These are phyloP conservation scores for Ajuga chamaepitys DNA, from an alignment of 257 asterid species.

Conservation along the genomic window DNA sequence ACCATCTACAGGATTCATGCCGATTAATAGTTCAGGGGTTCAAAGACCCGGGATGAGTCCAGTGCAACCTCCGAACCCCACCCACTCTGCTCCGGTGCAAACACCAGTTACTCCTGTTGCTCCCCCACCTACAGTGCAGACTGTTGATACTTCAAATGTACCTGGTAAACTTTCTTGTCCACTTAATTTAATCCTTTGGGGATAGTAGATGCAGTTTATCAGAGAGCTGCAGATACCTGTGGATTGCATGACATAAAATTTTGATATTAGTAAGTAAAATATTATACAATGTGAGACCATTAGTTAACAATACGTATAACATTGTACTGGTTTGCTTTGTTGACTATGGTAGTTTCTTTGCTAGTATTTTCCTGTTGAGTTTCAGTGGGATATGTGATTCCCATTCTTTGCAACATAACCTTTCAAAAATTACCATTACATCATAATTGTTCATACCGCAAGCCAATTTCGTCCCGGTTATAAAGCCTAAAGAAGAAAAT, in stretches of 20 bases:
- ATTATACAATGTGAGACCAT: not conserved
- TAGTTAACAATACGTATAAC: not conserved
- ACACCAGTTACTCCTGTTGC: conserved; percentile 57
- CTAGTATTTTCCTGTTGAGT: not conserved
- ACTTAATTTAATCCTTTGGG: conserved; percentile 1
- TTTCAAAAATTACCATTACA: too few relatives aligned
- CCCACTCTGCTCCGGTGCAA: conserved; percentile 52
- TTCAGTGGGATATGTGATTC: not conserved
- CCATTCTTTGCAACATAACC: not conserved
- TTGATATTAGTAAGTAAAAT: not conserved
- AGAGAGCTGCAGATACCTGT: conserved; percentile 2
- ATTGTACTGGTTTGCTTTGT: not conserved
- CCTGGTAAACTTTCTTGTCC: conserved; percentile 53
- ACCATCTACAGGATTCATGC: conserved; percentile 59
- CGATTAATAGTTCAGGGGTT: conserved; percentile 41
- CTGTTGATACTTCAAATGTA: conserved; percentile 91
- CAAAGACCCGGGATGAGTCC: conserved; percentile 62
- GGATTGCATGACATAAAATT: not conserved
- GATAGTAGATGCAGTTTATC: not conserved
- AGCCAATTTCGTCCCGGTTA: too few relatives aligned
- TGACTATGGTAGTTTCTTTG: not conserved
- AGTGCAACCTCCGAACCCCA: conserved; percentile 62
- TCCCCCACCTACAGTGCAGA: conserved; percentile 89
- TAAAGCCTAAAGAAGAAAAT: too few relatives aligned
- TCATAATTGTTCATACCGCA: too few relatives aligned